Evolutionary conservation across 2,329 filamentous ascomycete genomes (phyloP).

Genomic region (Ophiostoma sp.): DNA sequence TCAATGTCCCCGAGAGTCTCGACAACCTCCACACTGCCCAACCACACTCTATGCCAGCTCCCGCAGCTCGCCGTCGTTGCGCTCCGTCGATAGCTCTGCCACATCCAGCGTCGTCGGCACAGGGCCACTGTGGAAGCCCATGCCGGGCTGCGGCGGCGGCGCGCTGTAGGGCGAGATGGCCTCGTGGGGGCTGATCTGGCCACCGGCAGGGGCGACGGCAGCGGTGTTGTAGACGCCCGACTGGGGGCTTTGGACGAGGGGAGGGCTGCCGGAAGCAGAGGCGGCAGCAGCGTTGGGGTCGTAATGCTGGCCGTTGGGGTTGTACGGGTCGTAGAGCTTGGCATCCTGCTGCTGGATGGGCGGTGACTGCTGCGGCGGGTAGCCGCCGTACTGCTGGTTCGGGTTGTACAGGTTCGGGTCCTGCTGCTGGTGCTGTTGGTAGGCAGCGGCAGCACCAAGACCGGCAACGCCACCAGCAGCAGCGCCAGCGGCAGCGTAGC

Average conservation of each 20-base stretch:
- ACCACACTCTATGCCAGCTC: slow-evolving; percentile 35
- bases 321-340: slow-evolving; percentile 21
- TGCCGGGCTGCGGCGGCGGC: slow-evolving; percentile 22
- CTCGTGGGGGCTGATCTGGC: slow-evolving; percentile 27
- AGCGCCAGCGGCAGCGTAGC: background rate
- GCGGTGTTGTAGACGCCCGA: background rate
- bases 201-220: background rate
- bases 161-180: slow-evolving; percentile 6
- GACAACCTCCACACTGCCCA: background rate
- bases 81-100: slow-evolving; percentile 37
- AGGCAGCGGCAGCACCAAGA: slow-evolving; percentile 4
- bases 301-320: slow-evolving; percentile 15
- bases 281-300: slow-evolving; percentile 11
- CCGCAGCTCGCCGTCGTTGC: slow-evolving; percentile 37
- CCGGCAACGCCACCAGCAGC: background rate
- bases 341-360: slow-evolving; percentile 3
- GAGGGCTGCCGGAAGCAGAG: slow-evolving; percentile 9
- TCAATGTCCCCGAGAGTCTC: background rate
- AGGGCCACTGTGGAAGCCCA: slow-evolving; percentile 31
- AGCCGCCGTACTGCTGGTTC: slow-evolving; percentile 9
- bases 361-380: background rate
- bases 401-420: slow-evolving; percentile 15
- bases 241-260: slow-evolving; percentile 12
- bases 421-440: slow-evolving; percentile 14
- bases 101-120: slow-evolving; percentile 28